A percentile compares a stretch with the other conserved stretches of the same genome.
Evolutionary conservation across 768 basidiomycete species (phyloP).

Genomic region (Termitomyces bulborhizus): DNA sequence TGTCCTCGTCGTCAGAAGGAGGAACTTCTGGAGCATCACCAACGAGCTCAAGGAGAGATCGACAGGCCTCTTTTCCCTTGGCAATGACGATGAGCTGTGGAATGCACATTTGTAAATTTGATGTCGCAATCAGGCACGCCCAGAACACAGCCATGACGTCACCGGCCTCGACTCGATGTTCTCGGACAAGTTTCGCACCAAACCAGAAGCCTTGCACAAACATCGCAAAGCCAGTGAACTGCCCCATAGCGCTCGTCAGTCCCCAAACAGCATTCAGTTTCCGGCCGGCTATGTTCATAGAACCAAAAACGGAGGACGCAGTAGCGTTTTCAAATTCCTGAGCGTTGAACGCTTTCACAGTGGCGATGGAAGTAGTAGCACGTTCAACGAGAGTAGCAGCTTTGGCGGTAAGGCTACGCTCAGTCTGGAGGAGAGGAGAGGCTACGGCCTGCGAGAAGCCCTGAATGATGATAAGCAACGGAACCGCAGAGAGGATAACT

Average conservation of each 20-base stretch:
- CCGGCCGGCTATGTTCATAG: constrained; percentile 40
- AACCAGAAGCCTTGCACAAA: constrained; percentile 99
- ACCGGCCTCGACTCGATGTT: constrained; percentile 61
- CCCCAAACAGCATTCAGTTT: constrained; percentile 73
- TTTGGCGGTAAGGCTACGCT: constrained; percentile 61
- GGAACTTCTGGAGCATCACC: constrained; percentile 31
- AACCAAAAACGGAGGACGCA: constrained; percentile 36
- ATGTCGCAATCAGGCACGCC: constrained; percentile 89
- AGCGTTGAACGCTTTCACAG: constrained; percentile 93
- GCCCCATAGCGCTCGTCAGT: constrained; percentile 54
- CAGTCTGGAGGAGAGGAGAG: constrained; percentile 57
- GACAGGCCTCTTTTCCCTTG: constrained; percentile 82
- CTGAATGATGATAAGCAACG: constrained; percentile 73
- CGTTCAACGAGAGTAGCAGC: constrained; percentile 80
- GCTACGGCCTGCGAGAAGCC: constrained; percentile 65
- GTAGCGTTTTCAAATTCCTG: constrained; percentile 39
- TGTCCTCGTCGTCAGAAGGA: constrained; percentile 1
- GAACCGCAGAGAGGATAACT: constrained; percentile 88
- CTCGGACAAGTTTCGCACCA: constrained; percentile 82
- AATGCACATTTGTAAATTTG: constrained; percentile 82
- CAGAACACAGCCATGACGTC: constrained; percentile 97
- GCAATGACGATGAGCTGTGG: constrained; percentile 73
- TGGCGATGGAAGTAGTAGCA: constrained; percentile 68
- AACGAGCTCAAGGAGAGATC: constrained; percentile 56
- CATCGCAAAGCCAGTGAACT: constrained; percentile 85